Conservation (phyloP, 1,284 basidiomycete species). For the Apiotrichum sp. region DNA sequence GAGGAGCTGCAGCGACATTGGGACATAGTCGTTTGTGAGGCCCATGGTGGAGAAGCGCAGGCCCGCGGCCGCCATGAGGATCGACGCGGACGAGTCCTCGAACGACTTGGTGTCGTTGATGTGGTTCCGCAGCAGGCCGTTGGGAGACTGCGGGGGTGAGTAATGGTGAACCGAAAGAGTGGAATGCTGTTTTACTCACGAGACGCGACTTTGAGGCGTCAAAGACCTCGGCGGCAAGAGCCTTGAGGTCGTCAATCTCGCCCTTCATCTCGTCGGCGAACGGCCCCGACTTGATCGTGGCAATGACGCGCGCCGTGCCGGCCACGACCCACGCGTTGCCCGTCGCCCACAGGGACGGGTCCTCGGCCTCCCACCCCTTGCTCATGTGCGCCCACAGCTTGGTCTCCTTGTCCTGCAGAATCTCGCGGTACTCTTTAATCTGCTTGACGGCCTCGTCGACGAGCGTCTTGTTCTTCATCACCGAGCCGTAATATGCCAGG, state of each 20-base stretch:
- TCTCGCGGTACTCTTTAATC: slow-evolving; percentile 64
- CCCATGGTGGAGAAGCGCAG: slow-evolving; percentile 52
- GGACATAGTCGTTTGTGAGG: slow-evolving; percentile 39
- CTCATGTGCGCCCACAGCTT: slow-evolving; percentile 46
- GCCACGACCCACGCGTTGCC: slow-evolving; percentile 53
- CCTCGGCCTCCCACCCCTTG: slow-evolving; percentile 31
- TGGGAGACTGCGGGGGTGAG: slow-evolving; percentile 5
- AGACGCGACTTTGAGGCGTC: slow-evolving; percentile 39
- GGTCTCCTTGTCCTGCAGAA: slow-evolving; percentile 29
- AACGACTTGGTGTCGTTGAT: slow-evolving; percentile 59
- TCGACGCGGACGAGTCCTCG: slow-evolving; percentile 66
- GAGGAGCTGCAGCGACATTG: slow-evolving; percentile 31
- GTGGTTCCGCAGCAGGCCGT: slow-evolving; percentile 69
- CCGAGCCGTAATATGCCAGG: slow-evolving; percentile 77
- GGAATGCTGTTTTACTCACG: slow-evolving; percentile 19
- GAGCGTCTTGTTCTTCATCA: slow-evolving; percentile 61
- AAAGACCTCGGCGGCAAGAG: slow-evolving; percentile 51
- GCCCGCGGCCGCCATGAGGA: slow-evolving; percentile 69
- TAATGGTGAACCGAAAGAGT: neutral
- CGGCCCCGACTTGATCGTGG: slow-evolving; percentile 47
- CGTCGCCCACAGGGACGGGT: slow-evolving; percentile 42
- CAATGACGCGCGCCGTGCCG: slow-evolving; percentile 51
- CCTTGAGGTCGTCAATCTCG: slow-evolving; percentile 45
- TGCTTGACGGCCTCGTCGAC: slow-evolving; percentile 69
- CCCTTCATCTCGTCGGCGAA: slow-evolving; percentile 34